Evolutionary conservation across 2,329 filamentous ascomycete species (phyloP), one percentile per base, ranked within the genome.

Genomic region (Atkinsonella hypoxylon): DNA sequence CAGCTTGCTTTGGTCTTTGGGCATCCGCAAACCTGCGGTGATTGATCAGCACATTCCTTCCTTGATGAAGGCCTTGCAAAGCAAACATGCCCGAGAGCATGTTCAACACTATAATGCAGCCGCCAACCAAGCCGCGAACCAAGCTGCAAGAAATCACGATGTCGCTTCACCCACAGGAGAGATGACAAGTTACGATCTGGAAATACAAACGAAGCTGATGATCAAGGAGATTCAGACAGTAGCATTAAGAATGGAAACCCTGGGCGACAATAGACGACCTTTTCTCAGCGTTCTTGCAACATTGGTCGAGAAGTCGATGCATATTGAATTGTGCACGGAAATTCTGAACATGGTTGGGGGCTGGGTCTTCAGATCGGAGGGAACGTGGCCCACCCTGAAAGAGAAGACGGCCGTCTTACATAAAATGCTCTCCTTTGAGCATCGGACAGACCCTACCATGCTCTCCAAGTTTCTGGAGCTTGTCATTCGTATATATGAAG

Each of bases 331-430:
- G 8, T 97, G 93, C 66, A 85, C 88, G 61, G 95, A 95, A 70
- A 90, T 98, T 50, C 72, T 99, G 30, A 82, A 85, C 47, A 91
- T 98, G 79, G 91, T 96, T 4, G 91, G 97, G 64, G 79, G 77
- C 32, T 99, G 94, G 94, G 87, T 98, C 6, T 98, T 99, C 73
- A 81, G 89, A 57, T 93, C 89, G 0, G 90, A 89, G 52, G 93
- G 95, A 56, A 93, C 89, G 2, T 96, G 93, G 77, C 93, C 93
- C 0, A 98, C 93, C 0, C 76, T 98, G 1, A 99, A 99, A 67
- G 94, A 98, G 69, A 98, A 98, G 73, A 97, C 91, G 0, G 94
- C 94, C 1, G 93, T 99, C 1, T 72, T 99, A n/a, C 90, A 95
- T 61, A 99, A 98, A 70, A 99, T 99, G 93, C 73, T 97, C 15